Evolutionary conservation across 2,329 filamentous ascomycete species (phyloP).

Genomic region (Sphaerulina populicola): DNA sequence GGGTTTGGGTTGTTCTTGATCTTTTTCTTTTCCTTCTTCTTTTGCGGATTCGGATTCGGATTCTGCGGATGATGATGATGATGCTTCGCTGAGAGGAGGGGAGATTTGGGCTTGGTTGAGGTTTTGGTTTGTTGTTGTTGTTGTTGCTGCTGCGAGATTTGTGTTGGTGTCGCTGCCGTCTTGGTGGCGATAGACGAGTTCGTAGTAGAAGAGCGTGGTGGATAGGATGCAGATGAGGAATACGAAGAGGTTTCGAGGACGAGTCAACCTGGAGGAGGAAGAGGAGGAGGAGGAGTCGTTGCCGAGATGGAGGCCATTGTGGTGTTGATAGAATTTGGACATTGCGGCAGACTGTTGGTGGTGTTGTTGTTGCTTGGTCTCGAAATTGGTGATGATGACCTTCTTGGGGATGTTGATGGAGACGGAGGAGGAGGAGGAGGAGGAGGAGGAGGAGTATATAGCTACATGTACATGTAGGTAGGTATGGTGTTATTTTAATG

Average conservation of each 20-base stretch:
- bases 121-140: neutral
- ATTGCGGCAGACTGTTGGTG: too few species aligned
- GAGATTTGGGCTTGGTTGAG: neutral
- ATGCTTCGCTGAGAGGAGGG: too few species aligned
- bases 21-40: neutral
- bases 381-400: too few species aligned
- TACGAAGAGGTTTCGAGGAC: neutral
- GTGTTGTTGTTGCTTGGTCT: too few species aligned
- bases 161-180: neutral
- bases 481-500: too few species aligned
- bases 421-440: too few species aligned
- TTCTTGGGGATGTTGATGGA: too few species aligned
- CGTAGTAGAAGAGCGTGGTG: constrained; percentile 8
- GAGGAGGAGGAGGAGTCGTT: neutral
- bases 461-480: too few species aligned
- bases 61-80: too few species aligned
- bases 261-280: neutral
- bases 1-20: neutral
- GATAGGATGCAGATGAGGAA: constrained; percentile 3
- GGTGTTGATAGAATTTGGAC: neutral
- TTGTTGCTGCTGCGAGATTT: too few species aligned
- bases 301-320: neutral
- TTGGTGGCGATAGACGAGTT: constrained; percentile 1
- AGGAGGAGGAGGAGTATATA: too few species aligned
- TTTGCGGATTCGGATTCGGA: too few species aligned